Evolutionary conservation across 1,284 basidiomycete genomes (phyloP), one percentile per base, ranked within the genome.

Genomic region (Trichosporon sp.): DNA sequence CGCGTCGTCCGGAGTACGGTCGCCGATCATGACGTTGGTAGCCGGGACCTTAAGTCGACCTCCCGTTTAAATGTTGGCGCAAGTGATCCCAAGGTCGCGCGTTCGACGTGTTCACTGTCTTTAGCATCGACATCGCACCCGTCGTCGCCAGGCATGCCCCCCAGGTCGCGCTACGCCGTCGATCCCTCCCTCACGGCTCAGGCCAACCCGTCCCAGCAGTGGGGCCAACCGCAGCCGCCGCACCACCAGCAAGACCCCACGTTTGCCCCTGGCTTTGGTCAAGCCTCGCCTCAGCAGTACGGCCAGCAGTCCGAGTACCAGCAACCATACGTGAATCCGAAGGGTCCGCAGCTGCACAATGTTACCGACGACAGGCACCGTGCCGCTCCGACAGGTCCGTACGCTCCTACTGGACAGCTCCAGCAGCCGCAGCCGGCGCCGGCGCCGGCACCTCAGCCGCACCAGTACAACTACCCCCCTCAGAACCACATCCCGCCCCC

Each of bases 401-500:
- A 79, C 68, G 76, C 78, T 10, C 77, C 77, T 31, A 16, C 59
- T 5, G 59, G 59, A 4, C 66, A 59, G 19, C 73, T 75, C 51
- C 75, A 76, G 10, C 76, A 76, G 26, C 21, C 75, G 75, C 35
- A 68, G 61, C 0, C 73, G 66, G 16, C 71, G 37, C 65, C 69
- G 2, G 70, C 75, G 26, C 66, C 67, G 14, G 65, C 70, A 1
- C 72, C 61, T 16, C 71, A 59, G 1, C 61, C 68, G 12, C 66
- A 70, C 32, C 71, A 72, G 5, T 75, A 71, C 63, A 72, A 72
- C 48, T 70, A 74, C 38, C 76, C 76, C 8, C 79, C 81, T 1
- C 43, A 61, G 56, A 79, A 83, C 69, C 82, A 83, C 73, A 92
- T 92, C 76, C 89, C 90, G 31, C 91, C 92, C 78, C 92, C 92